phyloP scores from a whole-genome alignment of 2,329 filamentous ascomycete genomes.

The Alternaria dauci region DNA sequence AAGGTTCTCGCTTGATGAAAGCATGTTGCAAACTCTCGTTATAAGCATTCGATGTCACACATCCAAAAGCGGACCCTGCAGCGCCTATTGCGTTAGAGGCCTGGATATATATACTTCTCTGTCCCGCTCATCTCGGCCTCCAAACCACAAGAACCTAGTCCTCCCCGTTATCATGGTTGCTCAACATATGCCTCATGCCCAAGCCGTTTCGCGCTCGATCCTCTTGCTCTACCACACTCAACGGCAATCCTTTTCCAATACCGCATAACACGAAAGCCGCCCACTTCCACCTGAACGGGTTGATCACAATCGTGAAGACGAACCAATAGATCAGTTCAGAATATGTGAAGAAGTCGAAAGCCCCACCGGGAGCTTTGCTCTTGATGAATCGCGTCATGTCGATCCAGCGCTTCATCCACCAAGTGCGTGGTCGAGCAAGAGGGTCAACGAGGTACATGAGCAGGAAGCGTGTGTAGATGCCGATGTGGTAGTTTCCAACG shows the following conservation, averaged over 20 bases:
- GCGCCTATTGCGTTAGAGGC: not conserved
- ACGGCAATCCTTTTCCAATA: constrained; percentile 71
- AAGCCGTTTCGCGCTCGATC: constrained; percentile 65
- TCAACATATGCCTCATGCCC: constrained; percentile 47
- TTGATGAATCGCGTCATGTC: constrained; percentile 82
- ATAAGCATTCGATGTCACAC: not conserved
- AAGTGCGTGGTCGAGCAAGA: constrained; percentile 72
- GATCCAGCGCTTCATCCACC: constrained; percentile 86
- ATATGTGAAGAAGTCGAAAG: constrained; percentile 92
- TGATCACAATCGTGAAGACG: constrained; percentile 76
- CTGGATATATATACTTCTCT: not conserved
- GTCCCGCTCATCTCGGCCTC: not conserved
- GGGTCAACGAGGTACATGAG: constrained; percentile 88
- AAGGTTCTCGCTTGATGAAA: not conserved
- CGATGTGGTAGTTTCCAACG: constrained; percentile 88
- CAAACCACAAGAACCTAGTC: not conserved
- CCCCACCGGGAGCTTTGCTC: constrained; percentile 68
- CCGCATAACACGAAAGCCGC: constrained; percentile 83
- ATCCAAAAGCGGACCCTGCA: not conserved
- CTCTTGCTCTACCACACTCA: constrained; percentile 72
- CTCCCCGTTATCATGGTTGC: not conserved
- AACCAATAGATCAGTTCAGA: constrained; percentile 88
- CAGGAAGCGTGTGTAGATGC: constrained; percentile 85
- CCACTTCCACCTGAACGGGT: constrained; percentile 93
- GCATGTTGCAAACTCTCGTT: not conserved